Base-by-base conservation (phyloP, 106 monocot genomes). In the Hemerocallis citrina region DNA sequence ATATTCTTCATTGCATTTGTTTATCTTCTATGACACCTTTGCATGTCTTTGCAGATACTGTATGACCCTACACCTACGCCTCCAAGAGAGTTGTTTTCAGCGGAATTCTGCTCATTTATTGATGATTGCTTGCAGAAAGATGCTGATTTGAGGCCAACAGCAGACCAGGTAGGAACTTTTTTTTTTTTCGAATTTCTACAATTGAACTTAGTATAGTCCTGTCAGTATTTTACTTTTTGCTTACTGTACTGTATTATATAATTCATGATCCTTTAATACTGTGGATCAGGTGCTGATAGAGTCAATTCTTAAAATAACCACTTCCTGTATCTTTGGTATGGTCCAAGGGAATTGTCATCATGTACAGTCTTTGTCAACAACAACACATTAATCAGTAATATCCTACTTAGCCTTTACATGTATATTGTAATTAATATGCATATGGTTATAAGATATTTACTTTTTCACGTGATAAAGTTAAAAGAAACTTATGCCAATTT, bases 111-210 rank as follows among this genome's bases (percentile, higher is more conserved):
- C 64, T 92, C 96, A 50, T 92, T 98, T 39, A 73, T 98, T 62
- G 88, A 98, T 79, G 84, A 76, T 65, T 98, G 91, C 55, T 72
- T 98, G 38, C 78, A 84, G 59, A 98, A 98, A 68, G 91, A 98
- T 85, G 65, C 92, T 41, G 75, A 84, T 70, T 70, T 73, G 68
- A 87, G 96, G 50, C 96, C 92, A 34, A 84, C 85, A 63, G 91
- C 91, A 64, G 91, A 88, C 17, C 79, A 98, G 70, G 96, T 88
- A 31, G 28, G 59, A 55, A 57, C 5, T 21, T 61, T n/a, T 25
- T 52, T 24, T 32, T 35, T 8, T n/a, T 7, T 17, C 10, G n/a
- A 27, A 16, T 40, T 23, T n/a, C 23, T 52, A 15, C 4, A 7
- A 33, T 25, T n/a, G 29, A 35, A 37, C 35, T 24, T 13, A 33